Percentiles rank a stretch among this genome's conserved stretches.
Evolutionary conservation across 1,284 basidiomycete species (phyloP).

Genomic region (Cutaneotrichosporon spelunceum): DNA sequence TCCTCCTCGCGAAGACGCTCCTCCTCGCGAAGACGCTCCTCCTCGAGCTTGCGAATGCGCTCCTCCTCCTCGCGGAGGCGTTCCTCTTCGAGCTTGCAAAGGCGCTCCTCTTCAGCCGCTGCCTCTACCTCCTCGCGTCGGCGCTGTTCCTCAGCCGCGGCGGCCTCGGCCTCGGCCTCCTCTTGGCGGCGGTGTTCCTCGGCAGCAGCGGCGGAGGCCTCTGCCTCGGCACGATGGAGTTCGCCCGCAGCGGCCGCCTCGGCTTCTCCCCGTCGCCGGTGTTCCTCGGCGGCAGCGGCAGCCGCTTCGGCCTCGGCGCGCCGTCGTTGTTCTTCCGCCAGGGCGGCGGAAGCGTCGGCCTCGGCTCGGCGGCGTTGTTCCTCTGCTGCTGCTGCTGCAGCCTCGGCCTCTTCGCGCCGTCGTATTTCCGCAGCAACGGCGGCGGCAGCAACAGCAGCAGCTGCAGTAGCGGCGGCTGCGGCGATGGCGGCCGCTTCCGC

Average conservation of each 20-base stretch:
- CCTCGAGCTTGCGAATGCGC: conserved; percentile 28
- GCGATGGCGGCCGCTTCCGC: not conserved
- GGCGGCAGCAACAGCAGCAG: not conserved
- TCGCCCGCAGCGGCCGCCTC: not conserved
- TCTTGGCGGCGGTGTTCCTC: not conserved
- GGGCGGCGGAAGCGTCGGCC: not conserved
- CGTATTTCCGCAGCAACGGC: not conserved
- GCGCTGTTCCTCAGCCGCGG: not conserved
- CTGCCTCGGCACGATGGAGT: not conserved
- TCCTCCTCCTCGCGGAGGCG: conserved; percentile 31
- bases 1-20: conserved; percentile 36
- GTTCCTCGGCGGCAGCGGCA: not conserved
- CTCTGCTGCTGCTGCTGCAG: not conserved
- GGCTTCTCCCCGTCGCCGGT: not conserved
- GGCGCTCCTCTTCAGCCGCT: conserved; percentile 25
- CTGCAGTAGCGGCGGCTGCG: not conserved
- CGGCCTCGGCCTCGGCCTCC: not conserved
- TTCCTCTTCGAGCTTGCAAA: not conserved
- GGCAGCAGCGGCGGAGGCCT: not conserved
- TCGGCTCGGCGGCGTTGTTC: not conserved
- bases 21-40: conserved; percentile 32
- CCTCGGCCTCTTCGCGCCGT: not conserved
- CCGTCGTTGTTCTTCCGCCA: not conserved
- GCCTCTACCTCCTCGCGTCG: not conserved
- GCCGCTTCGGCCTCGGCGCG: not conserved